A percentile compares a stretch with the other conserved stretches of the same genome.
These are phyloP conservation scores for Fraxinus albicans DNA, from an alignment of 305 asterid species.

Conservation along the genomic window DNA sequence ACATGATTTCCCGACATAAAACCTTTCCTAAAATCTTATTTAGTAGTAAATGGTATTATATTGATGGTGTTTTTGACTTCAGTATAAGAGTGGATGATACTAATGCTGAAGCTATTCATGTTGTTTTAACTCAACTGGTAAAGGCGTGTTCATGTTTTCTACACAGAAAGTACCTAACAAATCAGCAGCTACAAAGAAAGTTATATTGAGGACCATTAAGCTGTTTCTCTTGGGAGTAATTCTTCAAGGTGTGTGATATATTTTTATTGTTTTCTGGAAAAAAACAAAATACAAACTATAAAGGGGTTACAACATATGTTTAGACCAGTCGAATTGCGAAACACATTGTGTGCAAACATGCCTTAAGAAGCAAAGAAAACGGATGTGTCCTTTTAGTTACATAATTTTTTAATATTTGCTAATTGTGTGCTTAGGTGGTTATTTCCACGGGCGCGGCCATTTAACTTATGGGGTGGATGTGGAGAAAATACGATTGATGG, in stretches of 20 bases:
- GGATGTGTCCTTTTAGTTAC: background rate
- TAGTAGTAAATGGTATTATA: background rate
- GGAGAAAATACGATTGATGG: constrained; percentile 67
- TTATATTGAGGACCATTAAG: constrained; percentile 52
- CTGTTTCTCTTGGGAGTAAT: constrained; percentile 69
- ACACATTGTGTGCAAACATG: background rate
- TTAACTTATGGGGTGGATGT: constrained; percentile 79
- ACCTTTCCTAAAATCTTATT: background rate
- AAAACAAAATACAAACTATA: background rate
- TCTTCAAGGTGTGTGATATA: constrained; percentile 71
- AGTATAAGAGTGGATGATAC: background rate
- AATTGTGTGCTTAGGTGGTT: constrained; percentile 61
- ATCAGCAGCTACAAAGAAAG: constrained; percentile 66
- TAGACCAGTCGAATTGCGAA: background rate
- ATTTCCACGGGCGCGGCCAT: constrained; percentile 66
- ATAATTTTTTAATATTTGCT: background rate
- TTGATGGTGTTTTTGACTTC: constrained; percentile 3
- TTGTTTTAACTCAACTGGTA: constrained; percentile 14
- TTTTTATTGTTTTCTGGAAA: background rate
- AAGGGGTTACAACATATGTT: background rate
- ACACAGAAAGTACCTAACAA: constrained; percentile 62
- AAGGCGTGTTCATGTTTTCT: constrained; percentile 12
- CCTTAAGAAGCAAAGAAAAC: background rate
- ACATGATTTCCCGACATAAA: background rate
- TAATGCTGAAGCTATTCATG: background rate